Evolutionary conservation across 1,139 yeast species (phyloP), one percentile per base, ranked within the genome.

Genomic region (Zygoascus meyerae): DNA sequence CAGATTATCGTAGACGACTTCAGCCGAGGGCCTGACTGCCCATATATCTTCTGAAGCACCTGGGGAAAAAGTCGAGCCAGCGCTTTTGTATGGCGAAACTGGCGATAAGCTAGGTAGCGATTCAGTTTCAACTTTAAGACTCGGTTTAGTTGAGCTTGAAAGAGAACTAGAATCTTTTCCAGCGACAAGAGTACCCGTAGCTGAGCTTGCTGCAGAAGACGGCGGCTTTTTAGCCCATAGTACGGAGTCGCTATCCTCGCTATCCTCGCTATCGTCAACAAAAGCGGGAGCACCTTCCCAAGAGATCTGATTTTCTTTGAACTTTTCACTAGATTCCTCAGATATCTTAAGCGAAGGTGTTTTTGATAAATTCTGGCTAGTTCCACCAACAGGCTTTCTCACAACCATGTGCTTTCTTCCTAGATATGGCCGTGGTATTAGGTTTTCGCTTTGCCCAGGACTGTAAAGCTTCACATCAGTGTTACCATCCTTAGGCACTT

Each of bases 11-110:
- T 89, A 92, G 34, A 94, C 83, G 43, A 86, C 95, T 59, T 92
- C 97, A 0, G 95, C 84, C 0, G 98, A 90, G 1, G 99, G 99
- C 61, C 98, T 79, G 5, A 92, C 83, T 9, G 82, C 78, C 79
- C 63, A 65, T 37, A 34, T 54, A 42, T 56, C 56, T 34, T 53
- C 40, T 7, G 51, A 45, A 34, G 51, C 47, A 1, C 52, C 45
- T 52, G 60, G 70, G 58, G 58, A 69, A 58, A 39, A 69, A 4
- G 49, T 40, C 10, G 60, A 46, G 5, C 48, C 46, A 9, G 58
- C 47, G 6, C 55, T 44, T 40, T 46, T 48, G 35, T 41, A 44
- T 7, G 55, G 55, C 1, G 55, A 47, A 12, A 45, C 41, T 6
- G 55, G 53, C 10, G 51, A 53, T 31, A 36, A 44, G 29, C 15